phyloP scores from a whole-genome alignment of 169 alveolate species.

The Hammondia hammondi region DNA sequence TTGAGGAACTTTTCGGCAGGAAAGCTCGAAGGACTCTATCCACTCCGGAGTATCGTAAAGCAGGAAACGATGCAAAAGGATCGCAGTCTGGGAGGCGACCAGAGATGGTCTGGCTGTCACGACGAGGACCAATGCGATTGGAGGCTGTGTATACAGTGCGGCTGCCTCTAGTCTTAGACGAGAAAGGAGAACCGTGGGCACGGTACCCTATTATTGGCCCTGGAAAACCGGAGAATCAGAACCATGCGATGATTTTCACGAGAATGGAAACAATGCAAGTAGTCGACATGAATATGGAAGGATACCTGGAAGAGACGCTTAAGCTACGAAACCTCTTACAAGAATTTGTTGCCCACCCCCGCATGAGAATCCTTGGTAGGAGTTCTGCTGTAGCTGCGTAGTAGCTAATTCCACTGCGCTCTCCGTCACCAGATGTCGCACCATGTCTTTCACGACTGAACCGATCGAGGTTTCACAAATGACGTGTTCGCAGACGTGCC shows the following conservation, averaged over 20 bases:
- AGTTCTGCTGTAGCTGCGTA: too few species aligned
- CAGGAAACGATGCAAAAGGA: not conserved
- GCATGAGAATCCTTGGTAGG: slow-evolving; percentile 66
- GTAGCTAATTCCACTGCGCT: too few species aligned
- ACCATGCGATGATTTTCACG: slow-evolving; percentile 65
- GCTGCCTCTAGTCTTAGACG: slow-evolving; percentile 62
- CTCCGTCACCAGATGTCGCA: too few species aligned
- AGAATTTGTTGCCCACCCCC: slow-evolving; percentile 53
- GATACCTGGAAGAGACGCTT: slow-evolving; percentile 66
- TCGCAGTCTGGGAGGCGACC: not conserved
- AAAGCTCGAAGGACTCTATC: not conserved
- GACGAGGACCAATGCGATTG: slow-evolving; percentile 66
- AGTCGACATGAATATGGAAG: slow-evolving; percentile 72
- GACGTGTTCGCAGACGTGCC: too few species aligned
- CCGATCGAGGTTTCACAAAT: too few species aligned
- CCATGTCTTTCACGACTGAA: too few species aligned
- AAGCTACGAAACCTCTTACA: slow-evolving; percentile 68
- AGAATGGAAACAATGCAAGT: slow-evolving; percentile 68
- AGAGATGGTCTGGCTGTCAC: slow-evolving; percentile 64
- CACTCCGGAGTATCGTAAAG: not conserved
- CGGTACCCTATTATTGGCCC: slow-evolving; percentile 66
- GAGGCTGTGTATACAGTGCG: slow-evolving; percentile 63
- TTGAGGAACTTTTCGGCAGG: not conserved
- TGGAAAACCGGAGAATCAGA: slow-evolving; percentile 71
- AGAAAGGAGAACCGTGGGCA: slow-evolving; percentile 64